A percentile compares a stretch with the other conserved stretches of the same genome.
phyloP scores from a whole-genome alignment of 2,329 filamentous ascomycete species.

The Pseudogymnoascus sp. region DNA sequence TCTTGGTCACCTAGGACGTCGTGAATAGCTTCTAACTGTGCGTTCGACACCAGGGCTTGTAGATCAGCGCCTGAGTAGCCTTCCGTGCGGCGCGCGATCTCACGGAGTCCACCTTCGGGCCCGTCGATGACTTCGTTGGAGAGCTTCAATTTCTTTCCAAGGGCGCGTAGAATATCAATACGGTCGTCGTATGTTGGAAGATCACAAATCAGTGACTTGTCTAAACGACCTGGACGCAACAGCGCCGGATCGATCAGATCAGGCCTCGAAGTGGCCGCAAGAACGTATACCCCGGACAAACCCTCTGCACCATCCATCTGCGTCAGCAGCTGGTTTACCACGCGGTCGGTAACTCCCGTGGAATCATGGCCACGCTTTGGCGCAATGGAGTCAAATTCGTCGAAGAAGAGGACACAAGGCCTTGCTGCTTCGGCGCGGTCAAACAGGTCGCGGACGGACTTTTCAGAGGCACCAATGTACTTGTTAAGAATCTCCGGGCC shows the following conservation, averaged over 20 bases:
- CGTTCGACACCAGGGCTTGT: constrained; percentile 91
- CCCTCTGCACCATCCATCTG: constrained; percentile 99
- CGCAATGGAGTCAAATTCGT: constrained; percentile 96
- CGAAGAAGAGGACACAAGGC: constrained; percentile 94
- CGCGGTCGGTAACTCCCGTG: constrained; percentile 95
- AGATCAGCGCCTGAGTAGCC: constrained; percentile 92
- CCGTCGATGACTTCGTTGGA: constrained; percentile 51
- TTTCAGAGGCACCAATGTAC: constrained; percentile 96
- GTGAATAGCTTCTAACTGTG: constrained; percentile 93
- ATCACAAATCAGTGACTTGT: constrained; percentile 88
- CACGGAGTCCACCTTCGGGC: constrained; percentile 48
- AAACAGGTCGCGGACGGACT: constrained; percentile 90
- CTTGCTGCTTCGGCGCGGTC: constrained; percentile 83
- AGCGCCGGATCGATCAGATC: constrained; percentile 94
- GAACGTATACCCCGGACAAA: constrained; percentile 86
- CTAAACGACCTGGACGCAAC: constrained; percentile 80
- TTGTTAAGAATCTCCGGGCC: constrained; percentile 98
- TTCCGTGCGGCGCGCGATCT: constrained; percentile 71
- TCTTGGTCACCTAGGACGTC: constrained; percentile 68
- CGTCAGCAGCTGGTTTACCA: constrained; percentile 95
- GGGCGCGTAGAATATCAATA: constrained; percentile 76
- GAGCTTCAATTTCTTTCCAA: constrained; percentile 74
- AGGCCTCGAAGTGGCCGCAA: constrained; percentile 86
- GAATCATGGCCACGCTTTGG: constrained; percentile 95
- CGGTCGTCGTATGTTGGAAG: constrained; percentile 75